Evolutionary conservation across 2,329 filamentous ascomycete genomes (phyloP).

Genomic region (Zopfia rhizophila): DNA sequence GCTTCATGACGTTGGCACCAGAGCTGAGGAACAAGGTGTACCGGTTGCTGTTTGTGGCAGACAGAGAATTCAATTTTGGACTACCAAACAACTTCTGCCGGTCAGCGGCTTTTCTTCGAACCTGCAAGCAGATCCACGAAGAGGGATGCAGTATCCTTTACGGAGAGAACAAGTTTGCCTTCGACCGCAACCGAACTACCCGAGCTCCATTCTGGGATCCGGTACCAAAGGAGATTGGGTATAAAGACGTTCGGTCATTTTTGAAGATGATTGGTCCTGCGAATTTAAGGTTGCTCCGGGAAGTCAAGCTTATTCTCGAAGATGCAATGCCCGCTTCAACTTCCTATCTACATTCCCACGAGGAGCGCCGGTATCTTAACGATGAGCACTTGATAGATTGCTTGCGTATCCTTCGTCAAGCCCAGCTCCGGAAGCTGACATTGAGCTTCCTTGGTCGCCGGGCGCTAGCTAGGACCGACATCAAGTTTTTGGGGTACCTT

Average conservation of each 20-base stretch:
- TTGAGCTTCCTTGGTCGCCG: conserved; percentile 57
- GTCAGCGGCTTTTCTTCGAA: conserved; percentile 58
- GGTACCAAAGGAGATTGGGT: conserved; percentile 59
- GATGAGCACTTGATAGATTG: conserved; percentile 59
- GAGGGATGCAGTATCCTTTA: conserved; percentile 62
- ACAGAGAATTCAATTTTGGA: conserved; percentile 48
- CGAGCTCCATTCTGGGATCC: conserved; percentile 55
- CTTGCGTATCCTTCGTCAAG: conserved; percentile 55
- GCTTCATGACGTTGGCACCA: conserved; percentile 43
- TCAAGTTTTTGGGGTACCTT: conserved; percentile 58
- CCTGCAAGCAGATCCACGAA: conserved; percentile 56
- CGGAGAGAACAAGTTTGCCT: conserved; percentile 60
- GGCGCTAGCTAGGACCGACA: conserved; percentile 45
- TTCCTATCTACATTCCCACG: conserved; percentile 48
- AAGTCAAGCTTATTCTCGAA: conserved; percentile 57
- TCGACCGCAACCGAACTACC: conserved; percentile 50
- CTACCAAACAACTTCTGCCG: conserved; percentile 49
- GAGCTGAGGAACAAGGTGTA: conserved; percentile 63
- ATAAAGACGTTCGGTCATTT: conserved; percentile 57
- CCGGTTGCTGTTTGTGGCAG: conserved; percentile 52
- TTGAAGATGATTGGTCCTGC: conserved; percentile 59
- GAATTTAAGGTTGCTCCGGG: conserved; percentile 59
- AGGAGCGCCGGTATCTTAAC: conserved; percentile 60
- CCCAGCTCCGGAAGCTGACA: conserved; percentile 55
- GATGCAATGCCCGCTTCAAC: conserved; percentile 57